Conservation (phyloP, 2,329 filamentous ascomycete species). For the Calonectria ilicicola region DNA sequence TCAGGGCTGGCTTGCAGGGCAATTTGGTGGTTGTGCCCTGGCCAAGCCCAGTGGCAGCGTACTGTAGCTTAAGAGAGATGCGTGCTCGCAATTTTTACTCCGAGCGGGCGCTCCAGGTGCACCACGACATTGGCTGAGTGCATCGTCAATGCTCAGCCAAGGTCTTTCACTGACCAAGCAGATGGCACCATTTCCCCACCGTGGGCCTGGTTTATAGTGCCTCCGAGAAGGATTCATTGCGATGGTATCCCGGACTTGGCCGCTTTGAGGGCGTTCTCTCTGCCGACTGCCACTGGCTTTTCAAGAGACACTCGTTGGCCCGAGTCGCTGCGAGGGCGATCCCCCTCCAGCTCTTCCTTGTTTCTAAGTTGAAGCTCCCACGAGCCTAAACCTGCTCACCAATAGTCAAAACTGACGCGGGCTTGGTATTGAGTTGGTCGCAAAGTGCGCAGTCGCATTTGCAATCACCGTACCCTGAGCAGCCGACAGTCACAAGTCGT, state of each 20-base stretch:
- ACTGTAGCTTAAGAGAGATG: background rate
- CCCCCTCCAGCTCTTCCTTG: constrained; percentile 12
- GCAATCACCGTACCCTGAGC: background rate
- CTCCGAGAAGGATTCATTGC: constrained; percentile 23
- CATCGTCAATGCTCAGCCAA: constrained; percentile 35
- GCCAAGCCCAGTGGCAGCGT: background rate
- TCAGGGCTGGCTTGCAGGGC: background rate
- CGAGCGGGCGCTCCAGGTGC: constrained; percentile 31
- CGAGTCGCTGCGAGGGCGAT: constrained; percentile 18
- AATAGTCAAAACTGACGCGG: background rate
- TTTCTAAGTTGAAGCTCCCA: background rate
- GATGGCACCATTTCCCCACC: constrained; percentile 46
- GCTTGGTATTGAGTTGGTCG: background rate
- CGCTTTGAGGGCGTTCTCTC: background rate
- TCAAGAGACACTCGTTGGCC: constrained; percentile 6
- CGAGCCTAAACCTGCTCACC: background rate
- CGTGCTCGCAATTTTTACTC: constrained; percentile 2
- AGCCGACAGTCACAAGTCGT: background rate
- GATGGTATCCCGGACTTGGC: constrained; percentile 25
- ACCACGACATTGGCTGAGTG: constrained; percentile 32
- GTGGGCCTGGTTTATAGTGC: constrained; percentile 37
- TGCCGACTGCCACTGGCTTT: constrained; percentile 8
- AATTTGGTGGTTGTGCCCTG: background rate
- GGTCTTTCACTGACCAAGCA: constrained; percentile 35
- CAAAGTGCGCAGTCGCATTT: background rate